Percentiles rank a stretch among this genome's conserved stretches.
Conservation (phyloP, 1,139 yeast species). For the Dujonia santamariae region DNA sequence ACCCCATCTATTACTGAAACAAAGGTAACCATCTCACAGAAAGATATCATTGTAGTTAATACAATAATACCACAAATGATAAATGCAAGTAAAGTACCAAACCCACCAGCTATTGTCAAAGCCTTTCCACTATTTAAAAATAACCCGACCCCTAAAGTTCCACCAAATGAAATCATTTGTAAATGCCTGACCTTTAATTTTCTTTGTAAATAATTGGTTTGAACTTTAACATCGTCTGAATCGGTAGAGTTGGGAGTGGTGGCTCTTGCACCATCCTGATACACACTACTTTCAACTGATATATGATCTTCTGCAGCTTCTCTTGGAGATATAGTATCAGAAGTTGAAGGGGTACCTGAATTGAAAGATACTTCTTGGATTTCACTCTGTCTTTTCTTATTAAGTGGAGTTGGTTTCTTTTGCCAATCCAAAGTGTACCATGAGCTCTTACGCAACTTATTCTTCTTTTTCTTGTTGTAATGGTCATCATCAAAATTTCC, state of each 20-base stretch:
- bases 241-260: background rate
- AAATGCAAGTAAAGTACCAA: constrained; percentile 76
- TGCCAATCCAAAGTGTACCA: constrained; percentile 12
- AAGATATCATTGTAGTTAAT: constrained; percentile 65
- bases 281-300: too few relatives aligned
- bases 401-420: constrained; percentile 1
- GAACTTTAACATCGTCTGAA: constrained; percentile 6
- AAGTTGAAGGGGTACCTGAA: constrained; percentile 1
- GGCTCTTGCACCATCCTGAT: too few relatives aligned
- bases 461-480: constrained; percentile 2
- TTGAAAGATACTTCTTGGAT: constrained; percentile 7
- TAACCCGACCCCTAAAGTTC: constrained; percentile 81
- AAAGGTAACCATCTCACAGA: constrained; percentile 84
- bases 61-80: constrained; percentile 65
- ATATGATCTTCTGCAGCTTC: background rate
- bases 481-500: constrained; percentile 9
- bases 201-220: constrained; percentile 37
- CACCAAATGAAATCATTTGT: constrained; percentile 81
- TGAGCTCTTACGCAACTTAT: constrained; percentile 5
- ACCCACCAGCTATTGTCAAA: constrained; percentile 75
- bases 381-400: constrained; percentile 8
- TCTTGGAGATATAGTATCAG: constrained; percentile 6
- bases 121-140: constrained; percentile 78
- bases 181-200: constrained; percentile 67
- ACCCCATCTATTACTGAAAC: constrained; percentile 82